A percentile compares a stretch with the other conserved stretches of the same genome.
phyloP scores from a whole-genome alignment of 371 early-diverging fungal species.

The Spiromyces aspiralis region DNA sequence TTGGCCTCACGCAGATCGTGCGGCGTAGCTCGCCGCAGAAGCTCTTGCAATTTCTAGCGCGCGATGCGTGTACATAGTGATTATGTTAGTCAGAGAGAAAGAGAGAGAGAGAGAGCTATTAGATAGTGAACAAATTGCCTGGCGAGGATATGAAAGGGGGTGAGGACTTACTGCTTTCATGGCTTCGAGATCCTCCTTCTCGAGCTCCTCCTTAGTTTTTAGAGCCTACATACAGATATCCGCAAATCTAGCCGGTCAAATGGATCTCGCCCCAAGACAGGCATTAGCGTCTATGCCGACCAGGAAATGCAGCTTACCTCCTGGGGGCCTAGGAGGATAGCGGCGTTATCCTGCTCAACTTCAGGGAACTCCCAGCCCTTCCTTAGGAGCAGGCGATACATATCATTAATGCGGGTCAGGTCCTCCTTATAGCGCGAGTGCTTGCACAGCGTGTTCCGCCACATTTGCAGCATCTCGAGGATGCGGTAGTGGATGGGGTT shows the following conservation, averaged over 20 bases:
- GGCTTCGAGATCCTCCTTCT: constrained; percentile 77
- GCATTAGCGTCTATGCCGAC: too few relatives aligned
- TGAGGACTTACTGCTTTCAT: constrained; percentile 29
- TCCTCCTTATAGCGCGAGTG: constrained; percentile 76
- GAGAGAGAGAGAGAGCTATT: background rate
- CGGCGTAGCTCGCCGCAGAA: constrained; percentile 82
- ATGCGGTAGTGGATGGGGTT: constrained; percentile 53
- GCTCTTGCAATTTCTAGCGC: constrained; percentile 77
- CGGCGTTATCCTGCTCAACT: constrained; percentile 38
- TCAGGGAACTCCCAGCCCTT: constrained; percentile 87
- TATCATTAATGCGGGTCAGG: constrained; percentile 74
- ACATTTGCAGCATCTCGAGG: constrained; percentile 79
- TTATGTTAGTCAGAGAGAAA: background rate
- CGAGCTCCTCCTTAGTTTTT: constrained; percentile 79
- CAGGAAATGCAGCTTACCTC: constrained; percentile 13
- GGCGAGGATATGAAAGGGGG: background rate
- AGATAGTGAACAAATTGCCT: background rate
- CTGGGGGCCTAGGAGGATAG: constrained; percentile 40
- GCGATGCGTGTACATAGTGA: background rate
- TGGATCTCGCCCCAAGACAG: too few relatives aligned
- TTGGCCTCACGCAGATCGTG: constrained; percentile 88
- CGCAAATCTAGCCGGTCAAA: too few relatives aligned
- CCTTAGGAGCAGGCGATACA: constrained; percentile 69
- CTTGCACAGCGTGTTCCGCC: constrained; percentile 71
- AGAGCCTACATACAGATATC: too few relatives aligned